Percentiles rank a stretch among this genome's conserved stretches.
Evolutionary conservation across 441 rosid genomes (phyloP).

Genomic region (Rhodomyrtus psidioides): DNA sequence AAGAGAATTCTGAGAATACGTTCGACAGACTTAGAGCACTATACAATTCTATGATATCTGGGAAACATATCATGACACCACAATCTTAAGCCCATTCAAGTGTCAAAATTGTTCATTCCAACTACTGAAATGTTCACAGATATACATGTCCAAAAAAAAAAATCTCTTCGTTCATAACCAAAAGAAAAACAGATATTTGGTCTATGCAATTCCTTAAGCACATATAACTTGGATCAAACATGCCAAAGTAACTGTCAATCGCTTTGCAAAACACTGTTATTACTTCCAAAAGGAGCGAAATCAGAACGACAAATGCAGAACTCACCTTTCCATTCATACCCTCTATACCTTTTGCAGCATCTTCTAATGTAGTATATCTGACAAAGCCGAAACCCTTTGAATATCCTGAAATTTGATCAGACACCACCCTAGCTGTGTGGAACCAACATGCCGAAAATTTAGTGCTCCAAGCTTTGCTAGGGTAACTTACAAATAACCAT

Average conservation of each 20-base stretch:
- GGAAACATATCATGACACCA: background rate
- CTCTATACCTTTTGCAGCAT: slow-evolving; percentile 71
- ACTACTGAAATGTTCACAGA: background rate
- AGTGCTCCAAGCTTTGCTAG: background rate
- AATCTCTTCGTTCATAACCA: background rate
- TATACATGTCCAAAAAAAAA: background rate
- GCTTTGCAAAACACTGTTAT: background rate
- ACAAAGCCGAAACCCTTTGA: slow-evolving; percentile 96
- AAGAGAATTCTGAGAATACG: background rate
- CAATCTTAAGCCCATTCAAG: background rate
- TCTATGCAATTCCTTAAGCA: background rate
- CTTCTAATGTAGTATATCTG: slow-evolving; percentile 64
- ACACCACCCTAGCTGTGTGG: slow-evolving; percentile 64
- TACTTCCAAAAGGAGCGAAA: background rate
- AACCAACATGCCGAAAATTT: background rate
- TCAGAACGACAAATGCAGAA: background rate
- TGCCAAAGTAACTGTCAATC: background rate
- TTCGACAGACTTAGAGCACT: background rate
- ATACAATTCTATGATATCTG: background rate
- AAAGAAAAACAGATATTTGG: background rate
- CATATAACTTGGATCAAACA: background rate
- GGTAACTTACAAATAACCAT: background rate
- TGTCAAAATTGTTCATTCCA: background rate
- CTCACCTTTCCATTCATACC: slow-evolving; percentile 93
- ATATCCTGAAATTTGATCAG: slow-evolving; percentile 71